Conservation (phyloP, 2,329 filamentous ascomycete genomes). For the Colletotrichum liriopes region DNA sequence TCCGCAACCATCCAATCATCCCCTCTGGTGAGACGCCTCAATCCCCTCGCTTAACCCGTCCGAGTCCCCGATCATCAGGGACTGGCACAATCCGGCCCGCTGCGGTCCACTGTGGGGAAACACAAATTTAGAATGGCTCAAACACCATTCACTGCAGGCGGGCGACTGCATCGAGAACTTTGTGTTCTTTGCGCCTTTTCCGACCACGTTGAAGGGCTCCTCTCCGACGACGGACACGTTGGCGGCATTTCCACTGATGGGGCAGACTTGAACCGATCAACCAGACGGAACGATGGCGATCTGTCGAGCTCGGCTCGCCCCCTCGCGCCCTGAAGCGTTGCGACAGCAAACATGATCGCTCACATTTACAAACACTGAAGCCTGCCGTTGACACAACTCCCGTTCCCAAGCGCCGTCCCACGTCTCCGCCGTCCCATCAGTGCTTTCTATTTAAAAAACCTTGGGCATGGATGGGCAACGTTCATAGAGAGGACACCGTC, state of each 20-base stretch:
- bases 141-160: too few species aligned
- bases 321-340: neutral
- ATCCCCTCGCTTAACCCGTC: slow-evolving; percentile 2
- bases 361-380: neutral
- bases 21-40: neutral
- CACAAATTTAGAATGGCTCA: slow-evolving; percentile 12
- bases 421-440: neutral
- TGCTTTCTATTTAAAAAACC: neutral
- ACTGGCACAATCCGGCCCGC: slow-evolving; percentile 1
- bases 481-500: neutral
- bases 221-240: too few species aligned
- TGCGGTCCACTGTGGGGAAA: slow-evolving; percentile 22
- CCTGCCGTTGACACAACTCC: neutral
- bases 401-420: neutral
- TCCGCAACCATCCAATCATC: neutral
- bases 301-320: neutral
- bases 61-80: neutral
- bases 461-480: neutral
- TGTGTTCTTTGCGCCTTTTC: too few species aligned
- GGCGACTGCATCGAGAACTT: too few species aligned
- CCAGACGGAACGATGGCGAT: neutral
- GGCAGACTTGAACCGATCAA: neutral
- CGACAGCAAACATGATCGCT: neutral
- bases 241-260: too few species aligned
- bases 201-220: too few species aligned